Evolutionary conservation across 768 basidiomycete species (phyloP).

Genomic region (Boletus huronensis): DNA sequence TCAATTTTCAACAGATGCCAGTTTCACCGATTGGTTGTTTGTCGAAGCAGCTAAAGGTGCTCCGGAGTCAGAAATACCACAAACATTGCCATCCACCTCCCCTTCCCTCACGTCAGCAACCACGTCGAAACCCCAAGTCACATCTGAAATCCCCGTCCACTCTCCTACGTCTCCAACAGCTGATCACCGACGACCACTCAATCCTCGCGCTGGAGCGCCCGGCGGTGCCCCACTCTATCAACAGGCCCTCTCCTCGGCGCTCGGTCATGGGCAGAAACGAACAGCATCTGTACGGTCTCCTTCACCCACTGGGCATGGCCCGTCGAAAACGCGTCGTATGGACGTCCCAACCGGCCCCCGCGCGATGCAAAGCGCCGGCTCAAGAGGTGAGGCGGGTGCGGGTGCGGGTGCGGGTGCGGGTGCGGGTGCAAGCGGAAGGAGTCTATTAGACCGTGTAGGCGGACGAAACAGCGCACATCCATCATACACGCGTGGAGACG

Average conservation of each 20-base stretch:
- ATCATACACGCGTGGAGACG: slow-evolving; percentile 46
- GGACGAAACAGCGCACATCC: slow-evolving; percentile 41
- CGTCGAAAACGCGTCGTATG: slow-evolving; percentile 68
- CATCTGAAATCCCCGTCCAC: slow-evolving; percentile 28
- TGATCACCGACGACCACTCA: slow-evolving; percentile 36
- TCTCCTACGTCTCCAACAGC: slow-evolving; percentile 12
- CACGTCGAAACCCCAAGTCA: slow-evolving; percentile 26
- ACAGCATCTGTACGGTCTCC: slow-evolving; percentile 62
- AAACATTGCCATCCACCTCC: slow-evolving; percentile 30
- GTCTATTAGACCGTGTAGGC: slow-evolving; percentile 81
- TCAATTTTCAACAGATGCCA: slow-evolving; percentile 50
- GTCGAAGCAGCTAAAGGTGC: slow-evolving; percentile 70
- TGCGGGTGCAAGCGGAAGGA: slow-evolving; percentile 41
- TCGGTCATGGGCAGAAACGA: slow-evolving; percentile 55
- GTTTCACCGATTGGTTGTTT: slow-evolving; percentile 90
- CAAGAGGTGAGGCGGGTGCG: slow-evolving; percentile 16
- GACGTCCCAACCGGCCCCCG: slow-evolving; percentile 84
- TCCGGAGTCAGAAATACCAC: slow-evolving; percentile 45
- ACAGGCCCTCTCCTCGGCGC: slow-evolving; percentile 66
- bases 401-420: slow-evolving; percentile 14
- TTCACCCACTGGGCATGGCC: slow-evolving; percentile 58
- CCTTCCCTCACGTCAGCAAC: slow-evolving; percentile 20
- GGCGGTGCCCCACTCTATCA: slow-evolving; percentile 55
- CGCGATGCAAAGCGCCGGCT: slow-evolving; percentile 54
- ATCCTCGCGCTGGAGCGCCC: slow-evolving; percentile 40